Evolutionary conservation across 768 basidiomycete species (phyloP).

Genomic region (Hericium alpestre): DNA sequence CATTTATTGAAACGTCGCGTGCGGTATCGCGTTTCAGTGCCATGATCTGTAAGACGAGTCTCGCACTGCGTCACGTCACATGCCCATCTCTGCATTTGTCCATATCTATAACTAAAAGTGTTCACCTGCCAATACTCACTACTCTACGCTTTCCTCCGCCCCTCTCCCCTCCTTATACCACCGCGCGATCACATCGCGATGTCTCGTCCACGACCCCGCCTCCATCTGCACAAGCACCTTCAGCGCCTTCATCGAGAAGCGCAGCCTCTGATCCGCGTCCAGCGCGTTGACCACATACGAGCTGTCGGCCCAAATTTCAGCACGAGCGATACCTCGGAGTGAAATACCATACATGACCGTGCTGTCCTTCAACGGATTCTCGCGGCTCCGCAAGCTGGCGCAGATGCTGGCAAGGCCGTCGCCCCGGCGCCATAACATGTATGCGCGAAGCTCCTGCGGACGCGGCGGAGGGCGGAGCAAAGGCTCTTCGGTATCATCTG

Average conservation of each 20-base stretch:
- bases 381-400: slow-evolving; percentile 22
- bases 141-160: background rate
- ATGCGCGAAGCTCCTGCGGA: slow-evolving; percentile 32
- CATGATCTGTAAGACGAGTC: no score
- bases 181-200: slow-evolving; percentile 26
- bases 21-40: no score
- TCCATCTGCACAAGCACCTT: slow-evolving; percentile 29
- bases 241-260: slow-evolving; percentile 25
- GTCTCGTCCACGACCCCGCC: slow-evolving; percentile 30
- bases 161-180: slow-evolving; percentile 9
- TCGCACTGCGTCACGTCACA: no score
- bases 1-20: no score
- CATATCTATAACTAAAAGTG: no score
- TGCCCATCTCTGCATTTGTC: no score
- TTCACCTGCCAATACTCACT: no score
- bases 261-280: slow-evolving; percentile 27
- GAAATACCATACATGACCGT: slow-evolving; percentile 33
- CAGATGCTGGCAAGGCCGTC: slow-evolving; percentile 30
- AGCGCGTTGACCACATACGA: slow-evolving; percentile 34
- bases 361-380: slow-evolving; percentile 33
- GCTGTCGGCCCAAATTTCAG: slow-evolving; percentile 16
- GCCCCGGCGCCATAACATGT: slow-evolving; percentile 32
- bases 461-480: slow-evolving; percentile 10
- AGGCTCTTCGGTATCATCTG: background rate
- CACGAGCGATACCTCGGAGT: background rate